A percentile compares a stretch with the other conserved stretches of the same genome.
Conservation (phyloP, 495 filamentous ascomycete species). For the Bacidia gigantensis region DNA sequence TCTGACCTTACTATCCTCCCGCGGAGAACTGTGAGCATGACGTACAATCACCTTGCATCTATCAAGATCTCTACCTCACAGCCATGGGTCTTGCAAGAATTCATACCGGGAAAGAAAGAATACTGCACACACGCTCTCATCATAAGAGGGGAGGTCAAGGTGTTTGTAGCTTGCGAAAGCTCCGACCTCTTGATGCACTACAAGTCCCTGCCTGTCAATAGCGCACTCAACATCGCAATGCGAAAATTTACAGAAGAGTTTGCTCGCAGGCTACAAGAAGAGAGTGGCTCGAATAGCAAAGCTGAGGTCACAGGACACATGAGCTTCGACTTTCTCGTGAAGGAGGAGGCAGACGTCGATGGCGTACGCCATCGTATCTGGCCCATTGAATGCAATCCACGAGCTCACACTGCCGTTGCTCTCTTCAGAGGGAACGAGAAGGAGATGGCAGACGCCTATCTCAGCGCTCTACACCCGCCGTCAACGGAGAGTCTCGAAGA, state of each 20-base stretch:
- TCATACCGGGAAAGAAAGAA: slow-evolving; percentile 40
- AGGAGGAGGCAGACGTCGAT: slow-evolving; percentile 27
- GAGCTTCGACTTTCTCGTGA: slow-evolving; percentile 50
- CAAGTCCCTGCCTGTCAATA: slow-evolving; percentile 37
- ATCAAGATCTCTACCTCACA: slow-evolving; percentile 40
- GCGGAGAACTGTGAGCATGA: slow-evolving; percentile 35
- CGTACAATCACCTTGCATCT: slow-evolving; percentile 37
- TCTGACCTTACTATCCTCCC: slow-evolving; percentile 42
- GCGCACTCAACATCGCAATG: slow-evolving; percentile 42
- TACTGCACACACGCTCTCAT: slow-evolving; percentile 59
- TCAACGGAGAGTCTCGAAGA: background rate
- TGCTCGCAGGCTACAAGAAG: slow-evolving; percentile 22
- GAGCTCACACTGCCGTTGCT: slow-evolving; percentile 45
- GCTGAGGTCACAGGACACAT: slow-evolving; percentile 52
- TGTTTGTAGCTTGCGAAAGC: slow-evolving; percentile 49
- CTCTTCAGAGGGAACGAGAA: slow-evolving; percentile 28
- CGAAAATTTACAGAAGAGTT: slow-evolving; percentile 46
- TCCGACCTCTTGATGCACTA: slow-evolving; percentile 49
- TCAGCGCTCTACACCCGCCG: slow-evolving; percentile 22
- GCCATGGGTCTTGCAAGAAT: slow-evolving; percentile 60
- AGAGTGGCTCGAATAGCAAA: slow-evolving; percentile 19
- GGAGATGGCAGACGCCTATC: slow-evolving; percentile 28
- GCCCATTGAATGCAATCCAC: slow-evolving; percentile 51
- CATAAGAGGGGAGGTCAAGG: slow-evolving; percentile 42
- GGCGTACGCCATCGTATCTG: slow-evolving; percentile 27